Evolutionary conservation across 2,329 filamentous ascomycete genomes (phyloP).

Genomic region (Hymenoscyphus fraxineus): DNA sequence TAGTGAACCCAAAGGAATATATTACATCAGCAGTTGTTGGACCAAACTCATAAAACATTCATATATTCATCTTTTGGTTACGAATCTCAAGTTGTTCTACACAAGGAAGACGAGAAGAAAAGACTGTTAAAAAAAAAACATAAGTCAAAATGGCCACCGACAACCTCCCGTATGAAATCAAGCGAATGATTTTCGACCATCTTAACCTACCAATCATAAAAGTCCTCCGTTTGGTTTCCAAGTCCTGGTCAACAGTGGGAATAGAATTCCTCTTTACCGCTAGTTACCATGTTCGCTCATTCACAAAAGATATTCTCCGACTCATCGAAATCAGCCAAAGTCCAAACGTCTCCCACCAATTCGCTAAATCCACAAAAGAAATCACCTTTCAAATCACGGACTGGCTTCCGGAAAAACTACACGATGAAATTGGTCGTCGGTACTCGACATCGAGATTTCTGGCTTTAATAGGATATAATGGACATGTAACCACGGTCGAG

Average conservation of each 20-base stretch:
- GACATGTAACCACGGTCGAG: neutral
- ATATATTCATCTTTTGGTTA: neutral
- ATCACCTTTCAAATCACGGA: neutral
- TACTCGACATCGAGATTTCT: neutral
- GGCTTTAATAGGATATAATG: neutral
- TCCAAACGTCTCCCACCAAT: neutral
- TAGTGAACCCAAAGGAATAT: neutral
- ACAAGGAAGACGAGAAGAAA: neutral
- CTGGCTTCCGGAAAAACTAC: neutral
- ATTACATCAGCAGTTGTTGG: neutral
- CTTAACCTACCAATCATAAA: slow-evolving; percentile 15
- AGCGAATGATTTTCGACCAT: slow-evolving; percentile 17
- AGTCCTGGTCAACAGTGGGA: slow-evolving; percentile 17
- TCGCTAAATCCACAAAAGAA: neutral
- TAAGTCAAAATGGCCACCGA: slow-evolving; percentile 10
- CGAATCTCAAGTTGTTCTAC: neutral
- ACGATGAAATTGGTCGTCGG: neutral
- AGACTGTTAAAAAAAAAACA: neutral
- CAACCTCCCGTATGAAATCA: slow-evolving; percentile 19
- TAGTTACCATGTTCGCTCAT: neutral
- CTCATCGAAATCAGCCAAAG: neutral
- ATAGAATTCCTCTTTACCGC: neutral
- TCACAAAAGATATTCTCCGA: neutral
- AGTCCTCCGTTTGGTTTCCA: slow-evolving; percentile 16
- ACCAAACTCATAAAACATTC: neutral